These are phyloP conservation scores for Basidiobolus meristosporus DNA, from an alignment of 371 early-diverging fungal species.

Conservation along the genomic window DNA sequence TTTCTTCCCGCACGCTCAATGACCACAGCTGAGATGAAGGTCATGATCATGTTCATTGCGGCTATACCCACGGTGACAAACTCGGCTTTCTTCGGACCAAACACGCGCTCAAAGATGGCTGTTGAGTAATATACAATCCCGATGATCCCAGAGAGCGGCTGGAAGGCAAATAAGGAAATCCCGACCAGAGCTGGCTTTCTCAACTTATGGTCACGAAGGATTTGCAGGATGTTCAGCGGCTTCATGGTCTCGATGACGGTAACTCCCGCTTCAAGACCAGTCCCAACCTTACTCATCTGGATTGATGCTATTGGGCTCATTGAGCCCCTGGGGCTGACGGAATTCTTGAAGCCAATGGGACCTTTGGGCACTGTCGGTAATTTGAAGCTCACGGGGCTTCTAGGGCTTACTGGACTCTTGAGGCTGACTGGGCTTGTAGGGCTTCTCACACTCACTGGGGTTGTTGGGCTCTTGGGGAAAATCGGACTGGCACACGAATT, in stretches of 20 bases:
- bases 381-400: no score
- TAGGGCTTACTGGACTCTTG: no score
- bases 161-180: conserved; percentile 22
- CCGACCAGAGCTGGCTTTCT: conserved; percentile 30
- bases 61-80: conserved; percentile 29
- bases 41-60: conserved; percentile 28
- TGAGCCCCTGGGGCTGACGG: no score
- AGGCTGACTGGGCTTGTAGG: no score
- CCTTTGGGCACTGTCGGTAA: no score
- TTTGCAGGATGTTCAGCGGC: conserved; percentile 9
- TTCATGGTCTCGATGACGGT: background rate
- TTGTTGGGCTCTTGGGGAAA: no score
- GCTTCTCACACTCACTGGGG: no score
- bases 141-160: conserved; percentile 77
- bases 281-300: no score
- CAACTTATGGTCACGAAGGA: conserved; percentile 22
- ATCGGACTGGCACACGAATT: no score
- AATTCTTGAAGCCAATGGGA: no score
- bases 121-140: conserved; percentile 58
- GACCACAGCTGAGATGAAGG: conserved; percentile 22
- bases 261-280: no score
- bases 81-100: conserved; percentile 18
- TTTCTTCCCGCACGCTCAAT: conserved; percentile 61
- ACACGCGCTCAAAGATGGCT: conserved; percentile 19
- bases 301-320: no score